Evolutionary conservation across 331 rosid species (phyloP), one percentile per base, ranked within the genome.

Genomic region (Quercus tomentella): DNA sequence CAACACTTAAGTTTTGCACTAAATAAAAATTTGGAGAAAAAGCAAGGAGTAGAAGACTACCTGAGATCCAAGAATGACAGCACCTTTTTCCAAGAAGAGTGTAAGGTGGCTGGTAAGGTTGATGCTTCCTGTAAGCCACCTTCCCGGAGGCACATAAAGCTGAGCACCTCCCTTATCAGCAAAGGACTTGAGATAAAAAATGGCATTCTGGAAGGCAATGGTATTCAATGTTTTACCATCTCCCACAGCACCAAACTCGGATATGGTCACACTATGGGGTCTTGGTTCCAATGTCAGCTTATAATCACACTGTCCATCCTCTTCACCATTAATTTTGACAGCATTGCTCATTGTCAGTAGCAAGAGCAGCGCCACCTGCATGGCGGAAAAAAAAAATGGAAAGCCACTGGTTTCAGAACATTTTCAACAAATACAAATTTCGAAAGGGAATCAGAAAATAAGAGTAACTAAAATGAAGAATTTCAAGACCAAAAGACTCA

Each of bases 81-180:
- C 97, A 18, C 92, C 98, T 84, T 90, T 93, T 80, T 96, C 99
- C 89, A 96, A 81, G 87, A 93, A 96, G 77, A 96, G 92, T 7
- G 99, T 96, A 43, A 96, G 99, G 76, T 93, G 94, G 82, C 98
- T 96, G 28, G 99, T 96, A 55, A 96, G 99, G 78, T 89, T 96
- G 90, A 96, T 85, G 76, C 98, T 89, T 15, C 95, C 99, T 3
- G 99, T 96, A 56, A 96, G 98, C 99, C 99, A 96, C 72, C 89
- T 86, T 62, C 99, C 99, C 0, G 94, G 85, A 0, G 99, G 99
- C 7, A 96, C 94, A n/a, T 96, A 96, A 8, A 96, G 96, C 96
- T 96, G 99, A 73, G 99, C 99, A 1, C 99, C 99, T 12, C 99
- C 99, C 84, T 96, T 96, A 73, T 96, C 99, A 56, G 98, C 95